Evolutionary conservation across 306 rosid genomes (phyloP), one percentile per base, ranked within the genome.

Genomic region (Lathyrus oleraceus): DNA sequence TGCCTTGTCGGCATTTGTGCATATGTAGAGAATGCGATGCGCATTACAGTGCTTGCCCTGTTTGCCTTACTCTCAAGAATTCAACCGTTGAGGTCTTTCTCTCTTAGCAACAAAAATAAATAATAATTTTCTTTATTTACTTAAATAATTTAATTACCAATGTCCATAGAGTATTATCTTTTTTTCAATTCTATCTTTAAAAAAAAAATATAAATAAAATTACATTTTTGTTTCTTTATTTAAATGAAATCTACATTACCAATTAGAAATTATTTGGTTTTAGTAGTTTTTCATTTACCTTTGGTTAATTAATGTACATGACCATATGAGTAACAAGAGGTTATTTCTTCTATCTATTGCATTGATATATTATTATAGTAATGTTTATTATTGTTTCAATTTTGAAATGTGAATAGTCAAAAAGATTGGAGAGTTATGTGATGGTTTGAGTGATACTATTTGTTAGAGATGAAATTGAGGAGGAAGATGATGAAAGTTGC

Each of bases 1-100:
- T 94, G 83, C 99, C 97, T 60, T 94, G 99, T 75, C 92, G 96
- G 78, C 97, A 94, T 71, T 77, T 94, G 6, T 84, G 96, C 79
- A 66, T 91, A 3, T 94, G 99, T 69, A 65, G 85, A 57, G 88
- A 85, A 65, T 94, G 99, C 65, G 96, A 87, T 70, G 81, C 71
- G 57, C 80, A 80, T 74, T 87, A 74, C 53, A 82, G 81, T 76
- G 85, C 88, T 1, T 94, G 99, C 71, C 99, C 99, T 0, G 79
- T 91, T 67, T 94, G 99, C 73, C 84, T 79, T 38, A 58, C 87
- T 6, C 25, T 74, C 38, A 91, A 86, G 80, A 87, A 84, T 76
- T 90, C 95, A 16, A 88, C 96, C 56, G 91, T 94, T 42, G 85
- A 91, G 76, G 96, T 88, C 35, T 85, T 72, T 17, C 82, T 90